Base-by-base conservation (phyloP, 2,329 filamentous ascomycete genomes). In the Arachnomyces sp. region DNA sequence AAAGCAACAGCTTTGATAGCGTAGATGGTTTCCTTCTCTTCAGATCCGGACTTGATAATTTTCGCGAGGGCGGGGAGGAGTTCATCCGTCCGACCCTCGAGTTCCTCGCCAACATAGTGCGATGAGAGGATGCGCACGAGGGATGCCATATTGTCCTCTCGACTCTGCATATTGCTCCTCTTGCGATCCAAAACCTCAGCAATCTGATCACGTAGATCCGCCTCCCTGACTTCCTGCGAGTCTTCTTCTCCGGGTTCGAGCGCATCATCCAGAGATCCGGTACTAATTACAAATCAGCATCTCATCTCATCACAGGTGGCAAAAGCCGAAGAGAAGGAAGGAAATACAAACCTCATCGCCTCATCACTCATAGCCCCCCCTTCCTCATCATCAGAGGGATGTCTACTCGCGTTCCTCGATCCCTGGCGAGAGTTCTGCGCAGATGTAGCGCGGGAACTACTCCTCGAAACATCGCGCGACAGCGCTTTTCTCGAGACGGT, bases 171-270 rank as follows among this genome's bases (percentile, higher is more conserved):
- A 49, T 80, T 87, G 61, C 81, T 86, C 49, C 82, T 79, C 70
- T 93, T 94, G 52, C 84, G 80, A 50, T 84, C 78, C 40, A 82
- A 71, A 18, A 94, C 75, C 49, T 84, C 79, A 35, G 81, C 72
- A 46, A 93, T 79, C 43, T 81, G 76, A 46, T 80, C 74, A 18
- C 72, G 68, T 28, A 89, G 64, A 42, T 77, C 73, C 12, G 75
- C 65, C 34, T 78, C 73, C 74, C 83, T 84, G 14, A 67, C 67
- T 17, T 72, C 71, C 36, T 70, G 64, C 9, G 64, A 60, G 13
- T 70, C 59, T 17, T 72, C 67, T 7, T 74, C 71, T 38, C 77
- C 74, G n/a, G 70, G 70, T 32, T 65, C 65, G 36, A 73, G 64
- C 28, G 81, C 68, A 28, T 80, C 79, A 49, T 86, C 82, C 45